phyloP scores from a whole-genome alignment of 768 basidiomycete genomes.

The Imleria badia region DNA sequence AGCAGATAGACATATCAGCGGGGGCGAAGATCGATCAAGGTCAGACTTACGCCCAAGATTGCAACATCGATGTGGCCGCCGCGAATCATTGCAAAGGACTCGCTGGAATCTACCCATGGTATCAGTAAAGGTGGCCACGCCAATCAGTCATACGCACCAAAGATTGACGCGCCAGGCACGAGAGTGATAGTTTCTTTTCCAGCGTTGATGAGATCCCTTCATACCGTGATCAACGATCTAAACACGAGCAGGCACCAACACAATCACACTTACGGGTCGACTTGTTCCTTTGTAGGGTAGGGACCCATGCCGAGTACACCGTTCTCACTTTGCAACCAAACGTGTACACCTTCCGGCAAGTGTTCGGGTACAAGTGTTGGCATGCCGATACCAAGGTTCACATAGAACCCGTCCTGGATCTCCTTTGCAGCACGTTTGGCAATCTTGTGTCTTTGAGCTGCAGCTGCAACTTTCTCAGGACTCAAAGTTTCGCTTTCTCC shows the following conservation, averaged over 20 bases:
- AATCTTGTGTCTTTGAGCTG: constrained; percentile 66
- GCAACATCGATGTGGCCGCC: constrained; percentile 94
- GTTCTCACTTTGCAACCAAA: constrained; percentile 93
- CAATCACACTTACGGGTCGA: constrained; percentile 67
- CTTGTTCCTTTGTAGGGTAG: constrained; percentile 77
- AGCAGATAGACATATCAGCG: constrained; percentile 1
- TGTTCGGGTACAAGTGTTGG: constrained; percentile 86
- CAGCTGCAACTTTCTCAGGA: constrained; percentile 53
- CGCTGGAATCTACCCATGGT: constrained; percentile 61
- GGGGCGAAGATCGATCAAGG: background rate
- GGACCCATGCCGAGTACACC: constrained; percentile 89
- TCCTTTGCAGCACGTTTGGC: constrained; percentile 88
- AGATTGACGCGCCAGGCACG: constrained; percentile 86
- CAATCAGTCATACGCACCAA: constrained; percentile 54
- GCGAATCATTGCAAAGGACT: constrained; percentile 97
- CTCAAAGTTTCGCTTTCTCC: constrained; percentile 29
- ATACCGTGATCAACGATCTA: constrained; percentile 2
- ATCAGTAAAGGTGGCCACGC: background rate
- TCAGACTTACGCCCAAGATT: constrained; percentile 75
- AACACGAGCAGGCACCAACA: background rate
- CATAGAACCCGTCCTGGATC: constrained; percentile 83
- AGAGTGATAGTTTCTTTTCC: constrained; percentile 95
- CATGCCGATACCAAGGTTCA: constrained; percentile 90
- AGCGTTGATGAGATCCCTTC: constrained; percentile 88
- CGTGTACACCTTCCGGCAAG: constrained; percentile 66